phyloP scores from a whole-genome alignment of 495 filamentous ascomycete species.

The Neurospora cerealis region DNA sequence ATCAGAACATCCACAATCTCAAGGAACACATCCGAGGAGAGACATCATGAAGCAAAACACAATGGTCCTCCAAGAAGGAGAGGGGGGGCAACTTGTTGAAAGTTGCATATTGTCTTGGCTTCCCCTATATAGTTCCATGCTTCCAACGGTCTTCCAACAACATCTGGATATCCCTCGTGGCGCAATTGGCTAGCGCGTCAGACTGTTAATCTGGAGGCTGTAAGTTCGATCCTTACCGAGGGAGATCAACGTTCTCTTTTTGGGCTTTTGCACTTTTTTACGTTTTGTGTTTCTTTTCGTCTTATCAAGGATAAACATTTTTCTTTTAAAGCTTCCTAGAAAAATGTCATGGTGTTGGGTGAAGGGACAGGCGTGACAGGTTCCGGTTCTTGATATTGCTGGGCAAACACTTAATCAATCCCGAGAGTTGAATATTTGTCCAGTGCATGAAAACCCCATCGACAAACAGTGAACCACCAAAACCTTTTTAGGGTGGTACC shows the following conservation, averaged over 20 bases:
- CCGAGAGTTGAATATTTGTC: too few relatives aligned
- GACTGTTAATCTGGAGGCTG: not conserved
- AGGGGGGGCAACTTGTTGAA: not conserved
- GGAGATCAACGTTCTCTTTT: not conserved
- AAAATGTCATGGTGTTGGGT: not conserved
- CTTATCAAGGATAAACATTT: not conserved
- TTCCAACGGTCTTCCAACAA: not conserved
- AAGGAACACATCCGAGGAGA: not conserved
- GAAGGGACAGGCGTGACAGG: too few relatives aligned
- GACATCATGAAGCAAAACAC: not conserved
- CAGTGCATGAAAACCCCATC: too few relatives aligned
- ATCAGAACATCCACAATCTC: too few relatives aligned
- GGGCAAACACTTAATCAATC: too few relatives aligned
- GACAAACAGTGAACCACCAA: too few relatives aligned
- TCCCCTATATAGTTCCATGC: not conserved
- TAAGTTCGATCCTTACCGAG: not conserved
- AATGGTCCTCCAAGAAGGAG: not conserved
- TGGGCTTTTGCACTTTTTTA: not conserved
- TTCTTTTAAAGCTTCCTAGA: not conserved
- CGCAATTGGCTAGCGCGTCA: not conserved
- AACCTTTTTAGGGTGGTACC: too few relatives aligned
- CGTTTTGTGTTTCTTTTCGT: not conserved
- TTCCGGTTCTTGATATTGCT: too few relatives aligned
- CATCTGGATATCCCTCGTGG: not conserved
- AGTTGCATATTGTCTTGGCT: not conserved